phyloP scores from a whole-genome alignment of 129 eudicot species.

The Oenanthe sinensis region DNA sequence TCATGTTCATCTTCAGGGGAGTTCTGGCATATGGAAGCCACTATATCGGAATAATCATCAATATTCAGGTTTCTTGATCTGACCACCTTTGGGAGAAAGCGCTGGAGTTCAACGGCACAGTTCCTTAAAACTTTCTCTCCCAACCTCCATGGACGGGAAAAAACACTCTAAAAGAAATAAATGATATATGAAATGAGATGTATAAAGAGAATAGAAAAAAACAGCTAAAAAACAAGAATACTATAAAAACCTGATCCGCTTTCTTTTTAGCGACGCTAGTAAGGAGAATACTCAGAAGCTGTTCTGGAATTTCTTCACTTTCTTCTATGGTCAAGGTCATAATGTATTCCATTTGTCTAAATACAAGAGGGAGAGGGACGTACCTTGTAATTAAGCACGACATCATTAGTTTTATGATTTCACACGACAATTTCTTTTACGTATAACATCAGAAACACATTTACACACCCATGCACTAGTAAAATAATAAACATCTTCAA shows the following conservation, averaged over 20 bases:
- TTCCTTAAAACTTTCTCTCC: constrained; percentile 43
- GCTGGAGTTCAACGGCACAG: constrained; percentile 32
- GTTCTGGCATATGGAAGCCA: constrained; percentile 35
- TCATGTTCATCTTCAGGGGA: constrained; percentile 18
- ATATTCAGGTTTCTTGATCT: constrained; percentile 20
- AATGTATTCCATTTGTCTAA: constrained; percentile 52
- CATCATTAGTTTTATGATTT: not conserved
- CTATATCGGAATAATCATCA: constrained; percentile 51
- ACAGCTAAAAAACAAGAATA: not conserved
- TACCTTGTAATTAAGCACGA: constrained; percentile 32
- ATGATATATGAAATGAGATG: not conserved
- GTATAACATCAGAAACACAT: not conserved
- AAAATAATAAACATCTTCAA: not conserved
- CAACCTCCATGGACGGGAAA: constrained; percentile 42
- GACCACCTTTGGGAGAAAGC: constrained; percentile 23
- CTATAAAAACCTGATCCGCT: constrained; percentile 39
- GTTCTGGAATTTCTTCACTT: constrained; percentile 55
- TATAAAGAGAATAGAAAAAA: not conserved
- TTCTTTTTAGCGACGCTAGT: constrained; percentile 42
- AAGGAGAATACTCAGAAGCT: constrained; percentile 50
- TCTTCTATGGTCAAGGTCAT: constrained; percentile 61
- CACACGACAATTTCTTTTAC: not conserved
- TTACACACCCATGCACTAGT: not conserved
- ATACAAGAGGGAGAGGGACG: constrained; percentile 33
- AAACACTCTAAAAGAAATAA: constrained; percentile 29